These are phyloP conservation scores for Ophidiomyces ophidiicola DNA, from an alignment of 2,329 filamentous ascomycete species.

Conservation along the genomic window DNA sequence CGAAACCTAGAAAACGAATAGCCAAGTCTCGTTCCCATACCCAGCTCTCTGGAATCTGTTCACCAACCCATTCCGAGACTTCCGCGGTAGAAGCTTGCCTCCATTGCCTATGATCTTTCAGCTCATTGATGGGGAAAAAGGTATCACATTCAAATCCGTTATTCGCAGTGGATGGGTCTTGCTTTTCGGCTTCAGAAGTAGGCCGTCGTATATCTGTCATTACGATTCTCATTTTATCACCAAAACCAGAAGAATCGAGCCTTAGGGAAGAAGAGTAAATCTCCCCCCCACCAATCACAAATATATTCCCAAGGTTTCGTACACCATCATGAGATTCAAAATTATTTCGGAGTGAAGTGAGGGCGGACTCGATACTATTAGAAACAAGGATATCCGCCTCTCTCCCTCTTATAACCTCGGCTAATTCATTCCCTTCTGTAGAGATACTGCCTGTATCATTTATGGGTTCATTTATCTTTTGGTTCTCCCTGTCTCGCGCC, in stretches of 20 bases:
- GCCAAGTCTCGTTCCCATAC: constrained; percentile 40
- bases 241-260: constrained; percentile 10
- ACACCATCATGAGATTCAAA: constrained; percentile 13
- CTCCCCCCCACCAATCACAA: constrained; percentile 81
- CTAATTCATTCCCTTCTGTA: constrained; percentile 4
- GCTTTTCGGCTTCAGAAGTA: constrained; percentile 11
- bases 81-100: constrained; percentile 25
- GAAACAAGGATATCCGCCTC: constrained; percentile 40
- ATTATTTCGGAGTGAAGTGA: constrained; percentile 31
- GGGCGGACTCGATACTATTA: constrained; percentile 46
- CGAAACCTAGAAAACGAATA: constrained; percentile 38
- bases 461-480: not conserved
- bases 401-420: constrained; percentile 14
- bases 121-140: constrained; percentile 34
- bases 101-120: constrained; percentile 25
- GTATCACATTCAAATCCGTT: constrained; percentile 37
- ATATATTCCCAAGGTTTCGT: constrained; percentile 47
- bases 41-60: constrained; percentile 30
- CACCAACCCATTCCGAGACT: constrained; percentile 33
- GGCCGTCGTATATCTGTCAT: constrained; percentile 31
- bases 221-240: constrained; percentile 24
- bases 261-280: constrained; percentile 63
- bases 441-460: constrained; percentile 10
- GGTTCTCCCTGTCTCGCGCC: constrained; percentile 15
- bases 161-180: constrained; percentile 11